These are phyloP conservation scores for Phytophthora ohioensis DNA, from an alignment of 352 stramenopile species.

Conservation along the genomic window DNA sequence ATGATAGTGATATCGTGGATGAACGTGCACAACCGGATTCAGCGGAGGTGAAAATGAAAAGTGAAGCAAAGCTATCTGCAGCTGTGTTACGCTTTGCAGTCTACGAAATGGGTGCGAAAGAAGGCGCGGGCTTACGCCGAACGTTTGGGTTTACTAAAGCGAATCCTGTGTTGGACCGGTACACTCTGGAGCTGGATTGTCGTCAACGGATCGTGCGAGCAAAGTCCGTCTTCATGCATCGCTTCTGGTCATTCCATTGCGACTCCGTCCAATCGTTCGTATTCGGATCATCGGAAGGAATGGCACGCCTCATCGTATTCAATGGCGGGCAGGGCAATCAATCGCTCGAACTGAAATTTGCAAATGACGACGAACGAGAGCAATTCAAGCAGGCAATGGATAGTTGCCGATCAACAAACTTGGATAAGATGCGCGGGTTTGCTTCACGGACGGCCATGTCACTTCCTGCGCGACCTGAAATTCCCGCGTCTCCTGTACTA, in stretches of 20 bases:
- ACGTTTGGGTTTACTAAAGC: conserved; percentile 74
- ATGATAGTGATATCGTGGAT: conserved; percentile 87
- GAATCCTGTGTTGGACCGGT: conserved; percentile 79
- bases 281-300: conserved; percentile 47
- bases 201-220: conserved; percentile 73
- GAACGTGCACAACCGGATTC: conserved; percentile 42
- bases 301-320: conserved; percentile 60
- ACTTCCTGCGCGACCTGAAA: conserved; percentile 31
- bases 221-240: conserved; percentile 88
- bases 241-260: conserved; percentile 83
- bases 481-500: conserved; percentile 34
- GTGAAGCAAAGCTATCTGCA: conserved; percentile 55
- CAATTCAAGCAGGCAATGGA: conserved; percentile 75
- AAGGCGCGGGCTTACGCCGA: conserved; percentile 60
- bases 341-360: conserved; percentile 78
- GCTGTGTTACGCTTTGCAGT: conserved; percentile 79
- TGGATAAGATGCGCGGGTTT: conserved; percentile 52
- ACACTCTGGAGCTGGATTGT: conserved; percentile 82
- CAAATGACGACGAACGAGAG: conserved; percentile 69
- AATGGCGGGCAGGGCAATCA: conserved; percentile 67
- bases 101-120: conserved; percentile 74
- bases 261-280: conserved; percentile 65
- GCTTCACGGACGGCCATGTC: conserved; percentile 30
- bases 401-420: conserved; percentile 52
- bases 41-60: conserved; percentile 38